Evolutionary conservation across 352 stramenopile genomes (phyloP), one percentile per base, ranked within the genome.

Genomic region (Phytopythium litorale): DNA sequence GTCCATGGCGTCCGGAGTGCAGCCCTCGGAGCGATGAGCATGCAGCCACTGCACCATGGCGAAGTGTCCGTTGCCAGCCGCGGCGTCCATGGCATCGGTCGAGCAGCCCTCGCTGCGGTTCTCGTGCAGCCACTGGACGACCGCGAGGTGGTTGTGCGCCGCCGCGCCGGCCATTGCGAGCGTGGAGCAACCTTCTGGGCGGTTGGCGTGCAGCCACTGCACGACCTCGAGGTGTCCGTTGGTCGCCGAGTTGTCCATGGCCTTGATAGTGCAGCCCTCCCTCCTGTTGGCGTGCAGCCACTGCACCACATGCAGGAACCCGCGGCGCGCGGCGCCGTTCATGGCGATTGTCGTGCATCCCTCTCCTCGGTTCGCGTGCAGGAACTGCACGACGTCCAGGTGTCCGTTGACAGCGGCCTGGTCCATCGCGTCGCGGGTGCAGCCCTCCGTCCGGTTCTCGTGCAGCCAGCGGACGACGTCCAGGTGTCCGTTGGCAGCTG

Each of bases 201-300:
- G 66, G 35, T 72, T 62, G 16, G 13, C 19, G 63, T 72, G 70
- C 25, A 74, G 60, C 54, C 67, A 76, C 32, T 69, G 48, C 7
- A 74, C 63, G 8, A 66, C 56, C 1, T 70, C 49, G 3, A 74
- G 21, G 33, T 71, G 58, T 0, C 69, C 69, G 11, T 64, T 55
- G 1, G 23, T 55, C 8, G 75, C 70, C 13, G 75, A 70, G 40
- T 64, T 59, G 62, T 84, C 61, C 67, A 84, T 79, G 0, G 75
- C 72, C 30, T 63, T 63, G 12, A 35, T 60, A 2, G 75, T 76
- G 21, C 70, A 81, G 16, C 66, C 68, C 49, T 73, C 68, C 0
- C 21, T 16, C 1, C 72, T 43, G 30, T 75, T 68, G 2, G 35
- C 25, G 40, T 77, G 63, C 25, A 77, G 33, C 66, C 70, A 77